Evolutionary conservation across 1,284 basidiomycete genomes (phyloP), one percentile per base, ranked within the genome.

Genomic region (Golubevia pallescens): DNA sequence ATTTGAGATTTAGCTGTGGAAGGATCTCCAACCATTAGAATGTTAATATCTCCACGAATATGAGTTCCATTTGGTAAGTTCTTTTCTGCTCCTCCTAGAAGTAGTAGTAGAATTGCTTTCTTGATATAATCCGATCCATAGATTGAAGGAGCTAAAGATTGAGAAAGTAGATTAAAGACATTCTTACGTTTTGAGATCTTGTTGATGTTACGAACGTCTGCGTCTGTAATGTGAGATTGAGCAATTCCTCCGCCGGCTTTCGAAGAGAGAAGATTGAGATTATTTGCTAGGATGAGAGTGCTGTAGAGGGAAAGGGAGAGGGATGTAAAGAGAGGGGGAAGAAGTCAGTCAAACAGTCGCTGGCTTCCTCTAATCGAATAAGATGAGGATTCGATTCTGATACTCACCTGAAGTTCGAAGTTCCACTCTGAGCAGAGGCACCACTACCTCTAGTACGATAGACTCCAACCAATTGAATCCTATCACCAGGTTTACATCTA

Each of bases 1-100:
- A 99, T 89, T 86, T 99, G 97, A 57, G 93, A 95, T 88, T 99
- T 99, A 51, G 97, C 97, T 0, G 97, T 99, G 13, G 92, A 94
- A 2, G 97, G 97, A 87, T 99, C 97, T 73, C 97, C 97, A 71
- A 99, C 95, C 96, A 99, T 98, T 79, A 99, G 90, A 80, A 99
- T 90, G 87, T 99, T 99, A 89, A 99, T 99, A 86, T 99, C 97
- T 65, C 97, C 97, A 89, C 97, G 92, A 82, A 99, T 97, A 84
- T 99, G 97, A 4, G 96, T 98, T 42, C 97, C 97, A 82, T 99
- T 98, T 21, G 93, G 90, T 67, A 99, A 87, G 86, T 99, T 99
- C 90, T 99, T 99, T 87, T 99, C 96, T 65, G 93, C 92, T 52
- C 97, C 97, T 56, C 96, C 95, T 53, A 99, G 90, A 8, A 99